Evolutionary conservation across 352 stramenopile species (phyloP).

Genomic region (Peronosclerospora sorghi): DNA sequence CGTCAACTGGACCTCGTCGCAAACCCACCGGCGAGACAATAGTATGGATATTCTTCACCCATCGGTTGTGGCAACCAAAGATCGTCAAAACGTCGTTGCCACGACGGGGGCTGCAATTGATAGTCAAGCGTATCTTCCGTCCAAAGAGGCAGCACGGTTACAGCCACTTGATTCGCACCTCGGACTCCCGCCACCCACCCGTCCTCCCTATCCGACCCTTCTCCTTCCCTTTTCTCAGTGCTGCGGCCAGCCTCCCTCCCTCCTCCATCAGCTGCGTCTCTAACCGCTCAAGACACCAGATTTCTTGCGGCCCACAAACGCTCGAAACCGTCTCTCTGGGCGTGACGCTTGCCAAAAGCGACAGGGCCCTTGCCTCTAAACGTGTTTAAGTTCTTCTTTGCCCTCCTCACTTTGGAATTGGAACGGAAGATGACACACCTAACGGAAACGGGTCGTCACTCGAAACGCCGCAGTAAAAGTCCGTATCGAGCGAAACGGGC

Average conservation of each 20-base stretch:
- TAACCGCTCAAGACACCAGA: slow-evolving; percentile 7
- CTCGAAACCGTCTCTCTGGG: slow-evolving; percentile 21
- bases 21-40: too few relatives aligned
- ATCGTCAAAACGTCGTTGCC: slow-evolving; percentile 2
- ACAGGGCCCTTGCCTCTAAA: slow-evolving; percentile 2
- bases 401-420: slow-evolving; percentile 27
- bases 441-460: slow-evolving; percentile 1
- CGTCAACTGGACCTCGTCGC: too few relatives aligned
- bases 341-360: slow-evolving; percentile 11
- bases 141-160: slow-evolving; percentile 16
- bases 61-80: slow-evolving; percentile 1
- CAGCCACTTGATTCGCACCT: slow-evolving; percentile 3
- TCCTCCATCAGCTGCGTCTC: slow-evolving; percentile 4
- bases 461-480: slow-evolving; percentile 3
- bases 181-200: slow-evolving; percentile 1
- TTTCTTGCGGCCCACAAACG: slow-evolving; percentile 2
- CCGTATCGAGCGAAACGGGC: slow-evolving; percentile 5
- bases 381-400: neutral
- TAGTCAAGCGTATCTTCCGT: slow-evolving; percentile 6
- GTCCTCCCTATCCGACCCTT: neutral
- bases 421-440: slow-evolving; percentile 7
- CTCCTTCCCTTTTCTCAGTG: slow-evolving; percentile 10
- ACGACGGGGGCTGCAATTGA: neutral
- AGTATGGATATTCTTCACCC: neutral
- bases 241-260: too few relatives aligned